These are phyloP conservation scores for Aspergillus terreus DNA, from an alignment of 2,329 filamentous ascomycete species.

Conservation along the genomic window DNA sequence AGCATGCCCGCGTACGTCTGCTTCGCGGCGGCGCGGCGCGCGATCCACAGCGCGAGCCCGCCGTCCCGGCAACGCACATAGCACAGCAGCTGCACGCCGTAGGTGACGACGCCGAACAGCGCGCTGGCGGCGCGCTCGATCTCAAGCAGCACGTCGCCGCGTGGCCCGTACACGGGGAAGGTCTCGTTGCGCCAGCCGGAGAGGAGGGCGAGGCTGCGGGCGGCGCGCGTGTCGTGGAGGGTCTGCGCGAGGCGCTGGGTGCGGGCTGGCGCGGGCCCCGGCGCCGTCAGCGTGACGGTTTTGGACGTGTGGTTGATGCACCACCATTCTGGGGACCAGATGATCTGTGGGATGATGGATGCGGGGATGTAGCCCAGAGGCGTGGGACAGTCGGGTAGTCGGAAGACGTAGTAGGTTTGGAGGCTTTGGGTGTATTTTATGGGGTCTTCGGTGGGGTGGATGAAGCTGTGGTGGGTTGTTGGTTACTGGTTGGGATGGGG, in stretches of 20 bases:
- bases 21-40: slow-evolving; percentile 19
- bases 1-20: slow-evolving; percentile 30
- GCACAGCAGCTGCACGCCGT: slow-evolving; percentile 41
- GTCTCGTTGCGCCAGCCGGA: slow-evolving; percentile 37
- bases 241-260: neutral
- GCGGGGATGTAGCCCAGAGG: slow-evolving; percentile 5
- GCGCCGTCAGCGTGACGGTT: neutral
- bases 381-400: neutral
- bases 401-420: slow-evolving; percentile 3
- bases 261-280: neutral
- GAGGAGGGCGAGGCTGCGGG: neutral
- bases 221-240: neutral
- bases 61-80: slow-evolving; percentile 21
- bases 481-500: neutral
- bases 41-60: slow-evolving; percentile 24
- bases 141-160: slow-evolving; percentile 38
- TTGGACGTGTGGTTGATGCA: neutral
- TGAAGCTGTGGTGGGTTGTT: neutral
- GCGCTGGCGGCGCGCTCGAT: slow-evolving; percentile 42
- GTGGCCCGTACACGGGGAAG: slow-evolving; percentile 39
- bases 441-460: neutral
- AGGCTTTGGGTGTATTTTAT: neutral
- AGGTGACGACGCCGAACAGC: slow-evolving; percentile 42
- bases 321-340: slow-evolving; percentile 2
- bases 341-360: neutral